Base-by-base conservation (phyloP, 352 stramenopile species). In the Pythium coloratum region DNA sequence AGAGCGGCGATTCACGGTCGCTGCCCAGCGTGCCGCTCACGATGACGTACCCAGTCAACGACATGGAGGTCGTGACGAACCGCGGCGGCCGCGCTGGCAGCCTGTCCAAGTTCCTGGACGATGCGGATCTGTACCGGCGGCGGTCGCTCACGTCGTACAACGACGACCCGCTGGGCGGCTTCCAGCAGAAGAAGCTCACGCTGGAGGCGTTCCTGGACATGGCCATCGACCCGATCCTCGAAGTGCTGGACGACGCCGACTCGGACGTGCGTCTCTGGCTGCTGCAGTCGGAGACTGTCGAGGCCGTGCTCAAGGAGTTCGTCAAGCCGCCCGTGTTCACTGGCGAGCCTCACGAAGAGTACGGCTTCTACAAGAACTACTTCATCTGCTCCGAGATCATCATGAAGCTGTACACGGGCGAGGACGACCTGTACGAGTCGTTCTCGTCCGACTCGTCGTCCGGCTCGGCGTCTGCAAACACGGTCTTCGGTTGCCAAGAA, bases 341-440 rank as follows among this genome's bases (percentile, higher is more conserved):
- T 51, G 84, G 83, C 8, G 85, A 93, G 53, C 85, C 87, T 3
- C 84, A 95, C 65, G 88, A 95, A 58, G 88, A 95, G 73, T 95
- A 95, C 67, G 88, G 88, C 6, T 95, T 90, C 70, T 95, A 95
- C 77, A 95, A 95, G 68, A 90, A 88, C 56, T 84, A 91, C 60
- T 95, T 95, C 64, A 67, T 95, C 36, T 95, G 88, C 75, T 95
- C 88, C 1, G 88, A 95, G 76, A 94, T 95, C 69, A 94, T 95
- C 61, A 95, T 95, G 88, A 93, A 92, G 66, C 76, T 95, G 5
- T 95, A 95, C 75, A 94, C 88, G 26, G 88, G 88, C 34, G 88
- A 95, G 57, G 88, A 95, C 42, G 88, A 95, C 55, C 59, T 95
- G 63, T 95, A 95, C 72, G 85, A 95, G 62, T 95, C 88, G 16